Evolutionary conservation across 331 rosid genomes (phyloP).

Genomic region (Quercus tomentella): DNA sequence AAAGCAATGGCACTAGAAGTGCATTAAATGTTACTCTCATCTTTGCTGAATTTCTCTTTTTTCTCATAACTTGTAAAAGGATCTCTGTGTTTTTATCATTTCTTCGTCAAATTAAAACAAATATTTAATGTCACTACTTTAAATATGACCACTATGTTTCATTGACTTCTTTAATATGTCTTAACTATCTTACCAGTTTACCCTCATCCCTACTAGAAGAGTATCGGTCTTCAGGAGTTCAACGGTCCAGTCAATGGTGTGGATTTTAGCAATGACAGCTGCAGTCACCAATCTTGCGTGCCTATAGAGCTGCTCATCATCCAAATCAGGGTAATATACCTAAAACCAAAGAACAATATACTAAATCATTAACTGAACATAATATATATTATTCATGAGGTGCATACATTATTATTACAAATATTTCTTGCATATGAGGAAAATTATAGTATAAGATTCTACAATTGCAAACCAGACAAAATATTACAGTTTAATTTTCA

Average conservation of each 20-base stretch:
- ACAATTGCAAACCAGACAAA: no score
- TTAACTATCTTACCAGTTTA: conserved; percentile 48
- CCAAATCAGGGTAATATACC: conserved; percentile 48
- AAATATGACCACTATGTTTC: not conserved
- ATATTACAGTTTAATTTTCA: no score
- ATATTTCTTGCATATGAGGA: no score
- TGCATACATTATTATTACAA: no score
- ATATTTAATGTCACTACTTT: not conserved
- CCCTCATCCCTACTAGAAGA: conserved; percentile 62
- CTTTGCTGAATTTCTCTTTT: no score
- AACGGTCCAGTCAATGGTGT: conserved; percentile 84
- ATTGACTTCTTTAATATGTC: not conserved
- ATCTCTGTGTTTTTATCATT: no score
- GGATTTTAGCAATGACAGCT: conserved; percentile 74
- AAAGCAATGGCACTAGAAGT: not conserved
- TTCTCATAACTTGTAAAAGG: no score
- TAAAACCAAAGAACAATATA: conserved; percentile 15
- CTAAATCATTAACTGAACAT: not conserved
- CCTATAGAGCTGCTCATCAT: conserved; percentile 66
- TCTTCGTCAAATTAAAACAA: not conserved
- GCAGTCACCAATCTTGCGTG: conserved; percentile 75
- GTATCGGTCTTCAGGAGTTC: conserved; percentile 70
- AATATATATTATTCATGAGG: no score
- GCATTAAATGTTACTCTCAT: no score
- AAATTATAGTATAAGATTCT: no score